A percentile compares a stretch with the other conserved stretches of the same genome.
These are phyloP conservation scores for Nicotiana noctiflora DNA, from an alignment of 257 asterid genomes.

Conservation along the genomic window DNA sequence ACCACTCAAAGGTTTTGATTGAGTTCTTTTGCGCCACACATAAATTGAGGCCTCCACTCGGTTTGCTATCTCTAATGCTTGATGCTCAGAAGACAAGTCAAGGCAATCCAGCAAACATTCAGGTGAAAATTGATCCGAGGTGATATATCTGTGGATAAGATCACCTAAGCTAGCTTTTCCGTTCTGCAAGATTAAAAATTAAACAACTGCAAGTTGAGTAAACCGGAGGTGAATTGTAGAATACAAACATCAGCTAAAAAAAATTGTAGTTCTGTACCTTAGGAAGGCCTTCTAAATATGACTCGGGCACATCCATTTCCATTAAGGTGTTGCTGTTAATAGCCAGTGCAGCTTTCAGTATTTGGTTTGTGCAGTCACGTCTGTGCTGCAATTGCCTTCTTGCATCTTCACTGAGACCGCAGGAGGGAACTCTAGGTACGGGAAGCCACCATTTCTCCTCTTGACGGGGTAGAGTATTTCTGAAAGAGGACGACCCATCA, in stretches of 20 bases:
- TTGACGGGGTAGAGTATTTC: slow-evolving; percentile 47
- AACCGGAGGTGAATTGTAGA: not conserved
- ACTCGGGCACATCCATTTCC: slow-evolving; percentile 68
- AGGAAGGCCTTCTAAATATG: slow-evolving; percentile 63
- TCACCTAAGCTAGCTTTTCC: slow-evolving; percentile 69
- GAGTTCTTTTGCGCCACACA: slow-evolving; percentile 44
- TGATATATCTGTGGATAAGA: slow-evolving; percentile 48
- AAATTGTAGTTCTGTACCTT: slow-evolving; percentile 33
- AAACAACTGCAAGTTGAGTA: not conserved
- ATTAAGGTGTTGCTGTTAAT: slow-evolving; percentile 60
- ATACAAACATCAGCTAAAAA: not conserved
- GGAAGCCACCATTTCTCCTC: slow-evolving; percentile 95
- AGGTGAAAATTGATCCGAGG: slow-evolving; percentile 56
- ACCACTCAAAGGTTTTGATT: slow-evolving; percentile 33
- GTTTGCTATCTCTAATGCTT: slow-evolving; percentile 68
- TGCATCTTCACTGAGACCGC: slow-evolving; percentile 57
- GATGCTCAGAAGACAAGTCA: slow-evolving; percentile 68
- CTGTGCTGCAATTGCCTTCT: slow-evolving; percentile 53
- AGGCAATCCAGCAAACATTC: slow-evolving; percentile 75
- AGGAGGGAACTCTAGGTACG: slow-evolving; percentile 59
- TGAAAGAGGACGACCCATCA: slow-evolving; percentile 49
- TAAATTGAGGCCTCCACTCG: slow-evolving; percentile 59
- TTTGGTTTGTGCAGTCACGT: slow-evolving; percentile 72
- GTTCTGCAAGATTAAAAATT: slow-evolving; percentile 34
- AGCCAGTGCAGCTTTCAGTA: slow-evolving; percentile 84